Percentiles rank a stretch among this genome's conserved stretches.
phyloP scores from a whole-genome alignment of 208 protist genomes.

The Trichomonas gallinae region DNA sequence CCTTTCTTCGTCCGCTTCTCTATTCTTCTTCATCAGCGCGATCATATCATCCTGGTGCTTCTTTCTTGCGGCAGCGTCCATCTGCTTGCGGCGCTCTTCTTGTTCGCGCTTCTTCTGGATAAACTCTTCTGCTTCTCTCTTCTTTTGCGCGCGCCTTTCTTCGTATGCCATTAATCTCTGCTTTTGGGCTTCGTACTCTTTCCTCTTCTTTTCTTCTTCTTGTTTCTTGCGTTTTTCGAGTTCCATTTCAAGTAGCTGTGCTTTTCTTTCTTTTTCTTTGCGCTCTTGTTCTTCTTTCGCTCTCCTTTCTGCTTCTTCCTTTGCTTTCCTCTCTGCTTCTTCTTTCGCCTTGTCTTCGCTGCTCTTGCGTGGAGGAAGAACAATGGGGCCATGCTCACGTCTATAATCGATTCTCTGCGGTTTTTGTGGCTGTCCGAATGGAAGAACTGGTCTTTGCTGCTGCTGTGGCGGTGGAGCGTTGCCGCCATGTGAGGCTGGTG shows the following conservation, averaged over 20 bases:
- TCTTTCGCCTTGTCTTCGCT: neutral
- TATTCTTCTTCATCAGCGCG: neutral
- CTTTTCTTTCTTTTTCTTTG: conserved; percentile 24
- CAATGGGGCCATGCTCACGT: neutral
- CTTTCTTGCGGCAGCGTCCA: neutral
- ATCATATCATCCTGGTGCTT: neutral
- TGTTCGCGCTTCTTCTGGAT: neutral
- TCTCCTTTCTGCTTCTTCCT: neutral
- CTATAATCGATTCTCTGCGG: neutral
- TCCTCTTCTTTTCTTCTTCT: conserved; percentile 22
- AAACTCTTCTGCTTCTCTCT: neutral
- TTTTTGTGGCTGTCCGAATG: neutral
- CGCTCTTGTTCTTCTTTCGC: neutral
- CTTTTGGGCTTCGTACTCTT: neutral
- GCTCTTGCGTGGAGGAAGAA: neutral
- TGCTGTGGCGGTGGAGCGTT: neutral
- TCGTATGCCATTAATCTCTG: neutral
- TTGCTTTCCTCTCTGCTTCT: neutral
- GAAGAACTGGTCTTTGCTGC: neutral
- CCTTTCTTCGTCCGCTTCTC: neutral
- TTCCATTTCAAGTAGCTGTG: neutral
- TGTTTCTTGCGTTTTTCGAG: neutral
- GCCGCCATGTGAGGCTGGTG: neutral
- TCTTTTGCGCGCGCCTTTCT: conserved; percentile 17
- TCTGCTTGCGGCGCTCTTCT: neutral